Base-by-base conservation (phyloP, 768 basidiomycete genomes). In the Tulasnella calospora region DNA sequence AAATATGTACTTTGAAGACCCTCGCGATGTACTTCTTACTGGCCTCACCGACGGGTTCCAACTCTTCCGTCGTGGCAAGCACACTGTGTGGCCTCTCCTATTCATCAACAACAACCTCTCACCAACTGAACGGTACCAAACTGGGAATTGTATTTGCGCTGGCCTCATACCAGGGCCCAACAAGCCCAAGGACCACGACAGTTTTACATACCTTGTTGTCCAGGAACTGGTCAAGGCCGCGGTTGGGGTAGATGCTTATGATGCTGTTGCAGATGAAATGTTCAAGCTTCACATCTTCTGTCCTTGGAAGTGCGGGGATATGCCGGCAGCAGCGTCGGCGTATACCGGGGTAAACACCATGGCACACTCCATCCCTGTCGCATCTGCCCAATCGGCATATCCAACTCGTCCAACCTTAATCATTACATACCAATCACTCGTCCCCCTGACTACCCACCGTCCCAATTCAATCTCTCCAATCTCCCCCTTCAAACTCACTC, bases 161-260 rank as follows among this genome's bases (percentile, higher is more conserved):
- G 86, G 87, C 17, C 82, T 87, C 69, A 86, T 89, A 70, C 88
- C 88, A 2, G 86, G 88, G 0, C 88, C 86, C 0, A 83, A 84
- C 17, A 85, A 86, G 55, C 86, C 88, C 0, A 84, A 84, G 38
- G 84, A 86, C 61, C 36, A 86, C 8, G 83, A 84, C 36, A 86
- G 86, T 0, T 88, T 88, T 74, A 81, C 85, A 0, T 79, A 70
- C 35, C 86, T 85, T 0, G 78, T 86, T 0, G 80, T 85, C 10
- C 79, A 86, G 5, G 86, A 88, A 79, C 78, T 85, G 3, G 40
- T 84, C 0, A 73, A 82, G n/a, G 83, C 88, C 0, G 84, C 83
- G 0, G 8, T 77, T 17, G 88, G 88, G 35, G 69, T 51, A 13
- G 8, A 17, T 10, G 47, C 86, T 0, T 86, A 83, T 69, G 82